Conservation (phyloP, 345 rosid species). For the Eucalyptus erythrocorys region DNA sequence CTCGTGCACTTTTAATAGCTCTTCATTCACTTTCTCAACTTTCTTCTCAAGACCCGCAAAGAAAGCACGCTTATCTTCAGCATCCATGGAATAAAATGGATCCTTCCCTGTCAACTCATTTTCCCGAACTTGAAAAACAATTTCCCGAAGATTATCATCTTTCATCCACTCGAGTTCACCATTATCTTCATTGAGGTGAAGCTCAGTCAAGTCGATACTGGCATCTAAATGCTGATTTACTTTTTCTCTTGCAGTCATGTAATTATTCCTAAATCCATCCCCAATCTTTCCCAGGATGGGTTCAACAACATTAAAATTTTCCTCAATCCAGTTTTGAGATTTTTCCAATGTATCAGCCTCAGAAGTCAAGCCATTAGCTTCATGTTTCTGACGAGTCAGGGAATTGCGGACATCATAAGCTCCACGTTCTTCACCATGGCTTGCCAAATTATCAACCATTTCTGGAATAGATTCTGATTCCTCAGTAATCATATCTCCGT, state of each 20-base stretch:
- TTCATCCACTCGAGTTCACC: constrained; percentile 87
- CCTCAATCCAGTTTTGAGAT: constrained; percentile 55
- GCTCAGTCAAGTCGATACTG: constrained; percentile 19
- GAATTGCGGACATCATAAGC: background rate
- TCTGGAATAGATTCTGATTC: background rate
- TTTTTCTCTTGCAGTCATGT: constrained; percentile 54
- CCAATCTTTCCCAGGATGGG: constrained; percentile 61
- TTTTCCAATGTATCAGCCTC: constrained; percentile 10
- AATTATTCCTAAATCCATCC: constrained; percentile 66
- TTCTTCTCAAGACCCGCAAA: constrained; percentile 78
- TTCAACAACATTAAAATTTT: constrained; percentile 52
- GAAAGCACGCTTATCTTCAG: constrained; percentile 63
- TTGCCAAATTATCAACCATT: constrained; percentile 2
- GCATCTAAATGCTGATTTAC: constrained; percentile 15
- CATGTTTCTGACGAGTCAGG: background rate
- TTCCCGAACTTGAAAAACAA: constrained; percentile 82
- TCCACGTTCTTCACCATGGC: background rate
- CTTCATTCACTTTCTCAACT: constrained; percentile 73
- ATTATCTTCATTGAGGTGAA: constrained; percentile 31
- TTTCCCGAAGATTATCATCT: constrained; percentile 63
- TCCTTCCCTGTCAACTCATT: constrained; percentile 79
- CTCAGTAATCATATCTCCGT: constrained; percentile 2
- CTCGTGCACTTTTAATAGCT: constrained; percentile 50
- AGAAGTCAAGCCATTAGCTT: background rate
- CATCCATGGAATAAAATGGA: constrained; percentile 71